Evolutionary conservation across 106 monocot species (phyloP), one percentile per base, ranked within the genome.

Genomic region (Allium fistulosum): DNA sequence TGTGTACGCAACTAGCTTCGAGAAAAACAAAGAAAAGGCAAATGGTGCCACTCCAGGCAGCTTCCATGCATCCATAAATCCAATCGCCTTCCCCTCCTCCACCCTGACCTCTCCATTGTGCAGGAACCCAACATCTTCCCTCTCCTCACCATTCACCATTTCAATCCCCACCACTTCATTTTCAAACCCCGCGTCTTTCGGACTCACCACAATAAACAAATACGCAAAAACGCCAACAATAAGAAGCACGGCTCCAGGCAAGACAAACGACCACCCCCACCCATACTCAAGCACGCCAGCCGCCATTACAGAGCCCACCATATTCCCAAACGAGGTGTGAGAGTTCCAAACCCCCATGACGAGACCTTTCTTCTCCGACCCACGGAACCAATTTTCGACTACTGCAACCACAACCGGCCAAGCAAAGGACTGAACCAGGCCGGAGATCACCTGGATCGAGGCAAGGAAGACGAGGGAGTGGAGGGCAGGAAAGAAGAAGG

Each of bases 301-400:
- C 1, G 96, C 92, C 26, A 87, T 53, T 10, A 97, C 81, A 4
- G 96, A 97, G 10, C 96, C 96, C 26, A 89, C 51, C 52, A 97
- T 89, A 65, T 97, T 97, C 48, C 97, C 92, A 6, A 89, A 82
- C 0, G 88, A 92, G 4, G 89, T 92, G 70, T 97, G 72, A n/a
- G 97, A 87, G 68, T 84, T 92, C 97, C 97, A 97, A 15, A 87
- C 71, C 61, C 97, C 97, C 92, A 97, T 92, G 45, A 97, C 78
- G 8, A 85, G 74, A 11, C 97, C 97, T 51, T 82, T 72, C 56
- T 68, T 71, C 3, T 72, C 60, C 16, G 88, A 84, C 62, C 77
- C 73, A 0, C 80, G 89, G 59, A 92, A 92, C 97, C 97, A 97
- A 63, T 97, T 97, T n/a, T 82, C 84, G 11, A 97, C 82, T 18